Conservation (phyloP, 2,329 filamentous ascomycete species). For the Tolypocladium paradoxum region DNA sequence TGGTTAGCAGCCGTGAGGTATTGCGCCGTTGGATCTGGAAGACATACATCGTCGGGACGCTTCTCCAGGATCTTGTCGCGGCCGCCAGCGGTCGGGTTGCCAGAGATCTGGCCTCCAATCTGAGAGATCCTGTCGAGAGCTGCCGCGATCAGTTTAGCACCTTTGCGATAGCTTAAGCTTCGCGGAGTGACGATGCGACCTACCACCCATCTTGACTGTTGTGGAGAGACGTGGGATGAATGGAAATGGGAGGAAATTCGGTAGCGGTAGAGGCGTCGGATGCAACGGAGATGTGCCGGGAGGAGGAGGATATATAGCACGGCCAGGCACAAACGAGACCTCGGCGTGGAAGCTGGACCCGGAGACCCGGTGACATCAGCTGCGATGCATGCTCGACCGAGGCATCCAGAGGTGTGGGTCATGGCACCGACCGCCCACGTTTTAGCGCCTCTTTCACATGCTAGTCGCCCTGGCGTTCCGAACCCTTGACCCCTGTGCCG, state of each 20-base stretch:
- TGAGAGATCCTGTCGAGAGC: constrained; percentile 48
- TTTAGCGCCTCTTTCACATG: constrained; percentile 21
- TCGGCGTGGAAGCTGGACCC: constrained; percentile 2
- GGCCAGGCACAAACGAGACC: neutral
- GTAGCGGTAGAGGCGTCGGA: neutral
- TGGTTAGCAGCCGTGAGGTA: neutral
- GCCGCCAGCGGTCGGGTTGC: constrained; percentile 42
- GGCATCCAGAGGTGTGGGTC: constrained; percentile 17
- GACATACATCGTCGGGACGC: constrained; percentile 53
- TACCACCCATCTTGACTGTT: constrained; percentile 25
- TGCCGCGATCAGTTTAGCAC: constrained; percentile 16
- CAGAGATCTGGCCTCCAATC: constrained; percentile 52
- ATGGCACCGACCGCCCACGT: constrained; percentile 7
- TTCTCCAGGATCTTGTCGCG: constrained; percentile 52
- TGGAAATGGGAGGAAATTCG: neutral
- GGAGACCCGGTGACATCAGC: constrained; percentile 15
- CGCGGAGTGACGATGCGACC: constrained; percentile 7
- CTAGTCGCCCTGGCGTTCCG: constrained; percentile 1
- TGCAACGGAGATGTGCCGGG: neutral
- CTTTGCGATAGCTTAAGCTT: neutral
- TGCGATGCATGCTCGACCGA: constrained; percentile 14
- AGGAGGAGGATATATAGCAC: neutral
- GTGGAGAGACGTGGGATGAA: neutral
- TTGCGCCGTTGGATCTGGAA: neutral
- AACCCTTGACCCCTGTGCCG: constrained; percentile 2